Base-by-base conservation (phyloP, 2,329 filamentous ascomycete genomes). In the Rhexocercosporidium sp. region DNA sequence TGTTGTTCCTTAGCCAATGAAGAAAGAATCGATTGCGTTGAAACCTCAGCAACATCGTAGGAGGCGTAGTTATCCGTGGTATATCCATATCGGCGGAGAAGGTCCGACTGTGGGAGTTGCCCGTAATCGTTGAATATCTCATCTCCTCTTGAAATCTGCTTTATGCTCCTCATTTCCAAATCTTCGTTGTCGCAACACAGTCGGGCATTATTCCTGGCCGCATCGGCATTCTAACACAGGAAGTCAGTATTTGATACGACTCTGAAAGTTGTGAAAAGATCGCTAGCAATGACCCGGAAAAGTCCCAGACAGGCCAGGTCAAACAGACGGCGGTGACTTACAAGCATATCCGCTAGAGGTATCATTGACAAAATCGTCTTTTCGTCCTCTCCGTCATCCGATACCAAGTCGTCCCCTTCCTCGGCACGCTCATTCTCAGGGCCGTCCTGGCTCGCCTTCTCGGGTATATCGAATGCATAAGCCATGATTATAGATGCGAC, bases 401-500 rank as follows among this genome's bases (percentile, higher is more conserved):
- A 76, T 69, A 83, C 73, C 59, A 83, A 81, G 62, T 82, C 79
- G 8, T 79, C 79, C 27, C 85, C 82, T 9, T 62, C 70, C n/a
- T 77, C 77, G n/a, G n/a, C n/a, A n/a, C n/a, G n/a, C 3, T 85
- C 83, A 29, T 85, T 81, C 1, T 78, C 77, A 3, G 85, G 83
- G 27, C 85, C 81, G 1, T 73, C 72, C 41, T 61, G 53, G n/a
- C 65, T 65, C 37, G 66, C 49, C 44, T 57, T 54, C 47, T 78
- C 75, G 3, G 76, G 74, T 56, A 92, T 84, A 71, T 92, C 90
- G 74, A 92, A 92, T 7, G 89, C 89, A 75, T 92, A 92, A 7
- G 89, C 88, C 89, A 92, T 92, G 71, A 92, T 90, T 20, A 88
- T 83, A 9, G 86, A 90, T 12, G 87, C 90, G 82, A 91, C 89